Evolutionary conservation across 148 eudicot species (phyloP), one percentile per base, ranked within the genome.

Genomic region (Nepenthes gracilis): DNA sequence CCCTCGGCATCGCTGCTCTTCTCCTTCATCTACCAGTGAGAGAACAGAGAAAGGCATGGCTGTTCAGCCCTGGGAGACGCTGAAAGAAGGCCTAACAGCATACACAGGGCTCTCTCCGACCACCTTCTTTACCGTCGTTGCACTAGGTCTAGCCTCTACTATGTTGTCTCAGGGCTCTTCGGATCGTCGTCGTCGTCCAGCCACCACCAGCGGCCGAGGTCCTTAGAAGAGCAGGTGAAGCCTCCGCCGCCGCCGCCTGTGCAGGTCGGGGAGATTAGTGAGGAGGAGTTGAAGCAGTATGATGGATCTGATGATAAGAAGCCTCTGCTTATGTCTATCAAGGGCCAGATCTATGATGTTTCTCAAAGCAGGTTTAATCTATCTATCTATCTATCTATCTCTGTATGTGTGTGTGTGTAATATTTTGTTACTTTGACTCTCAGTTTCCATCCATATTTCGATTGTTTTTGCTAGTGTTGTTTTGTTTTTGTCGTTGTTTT

Each of bases 331-430:
- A 85, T 92, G 96, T 94, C 98, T 5, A 88, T 92, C 60, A 92
- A 92, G 76, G 85, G 88, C 32, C 98, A 88, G 91, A 92, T 92
- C 91, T 92, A 88, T 70, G 98, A 92, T 69, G 98, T 92, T 47
- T 80, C 97, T 0, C 96, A 92, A 52, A 85, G 96, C 96, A 92
- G 96, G 97, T 87, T 58, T 11, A 6, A 56, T 12, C 5, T 33
- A 49, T 33, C 48, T 51, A 5, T 66, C 23, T 14, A 12, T 63
- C 1, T 14, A 23, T 32, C 2, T 36, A 2, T 59, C 15, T 67
- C 9, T 8, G 8, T 11, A 32, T 65, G 34, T 54, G 43, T 15
- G 60, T 59, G 6, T 10, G 9, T 54, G 35, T 10, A 1, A 15
- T 1, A 47, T 50, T 33, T n/a, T 67, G 47, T 3, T 6, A 36